These are phyloP conservation scores for Globisporangium polare DNA, from an alignment of 352 stramenopile species.

Conservation along the genomic window DNA sequence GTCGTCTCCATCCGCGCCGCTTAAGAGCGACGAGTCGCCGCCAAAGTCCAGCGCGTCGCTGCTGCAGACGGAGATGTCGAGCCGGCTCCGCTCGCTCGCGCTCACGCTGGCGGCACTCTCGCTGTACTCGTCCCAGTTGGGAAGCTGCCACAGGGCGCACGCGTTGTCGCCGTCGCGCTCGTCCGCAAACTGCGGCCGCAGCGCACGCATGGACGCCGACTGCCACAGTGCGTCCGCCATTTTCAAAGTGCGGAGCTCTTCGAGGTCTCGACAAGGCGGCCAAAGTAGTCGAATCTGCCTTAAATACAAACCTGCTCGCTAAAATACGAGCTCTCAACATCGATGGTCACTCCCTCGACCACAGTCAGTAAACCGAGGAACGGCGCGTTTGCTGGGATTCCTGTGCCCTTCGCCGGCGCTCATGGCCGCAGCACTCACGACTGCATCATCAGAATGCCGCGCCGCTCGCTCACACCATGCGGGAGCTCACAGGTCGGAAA, in stretches of 20 bases:
- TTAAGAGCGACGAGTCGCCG: slow-evolving; percentile 2
- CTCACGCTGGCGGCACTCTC: slow-evolving; percentile 23
- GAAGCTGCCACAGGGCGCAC: slow-evolving; percentile 32
- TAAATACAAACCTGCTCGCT: no score
- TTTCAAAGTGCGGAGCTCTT: background rate
- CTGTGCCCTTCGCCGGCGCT: no score
- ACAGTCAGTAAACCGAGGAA: no score
- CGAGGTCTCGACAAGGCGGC: no score
- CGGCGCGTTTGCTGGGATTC: no score
- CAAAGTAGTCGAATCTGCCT: no score
- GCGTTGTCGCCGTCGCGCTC: background rate
- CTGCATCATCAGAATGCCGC: no score
- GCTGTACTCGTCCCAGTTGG: slow-evolving; percentile 55
- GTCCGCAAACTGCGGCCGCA: slow-evolving; percentile 8
- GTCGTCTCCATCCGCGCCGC: background rate
- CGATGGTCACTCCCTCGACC: no score
- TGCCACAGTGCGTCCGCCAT: slow-evolving; percentile 8
- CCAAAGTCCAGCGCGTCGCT: background rate
- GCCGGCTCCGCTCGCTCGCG: background rate
- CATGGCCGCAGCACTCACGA: no score
- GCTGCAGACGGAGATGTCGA: slow-evolving; percentile 10
- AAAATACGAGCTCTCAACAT: no score
- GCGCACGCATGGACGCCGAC: slow-evolving; percentile 10
- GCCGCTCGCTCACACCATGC: no score
- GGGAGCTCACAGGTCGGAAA: no score